These are phyloP conservation scores for Incumbomyces delicatus DNA, from an alignment of 2,329 filamentous ascomycete species.

Conservation along the genomic window DNA sequence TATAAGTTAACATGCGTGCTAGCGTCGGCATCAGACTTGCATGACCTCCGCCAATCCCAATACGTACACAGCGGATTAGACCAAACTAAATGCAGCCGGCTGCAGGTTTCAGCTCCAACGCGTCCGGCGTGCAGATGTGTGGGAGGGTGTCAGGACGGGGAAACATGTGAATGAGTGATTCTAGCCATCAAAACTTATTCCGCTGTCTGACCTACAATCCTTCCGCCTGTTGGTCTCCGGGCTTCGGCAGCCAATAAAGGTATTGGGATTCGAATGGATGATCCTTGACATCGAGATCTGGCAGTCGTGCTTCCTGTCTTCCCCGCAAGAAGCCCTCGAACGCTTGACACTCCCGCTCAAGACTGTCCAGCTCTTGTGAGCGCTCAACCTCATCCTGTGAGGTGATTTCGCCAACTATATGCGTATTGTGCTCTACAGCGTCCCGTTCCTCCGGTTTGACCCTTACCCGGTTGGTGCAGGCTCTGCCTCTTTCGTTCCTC, in stretches of 20 bases:
- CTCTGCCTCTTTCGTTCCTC: constrained; percentile 1
- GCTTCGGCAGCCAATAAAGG: constrained; percentile 1
- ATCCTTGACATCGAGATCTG: constrained; percentile 3
- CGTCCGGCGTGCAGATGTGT: background rate
- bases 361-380: background rate
- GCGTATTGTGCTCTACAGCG: background rate
- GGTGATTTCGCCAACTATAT: too few relatives aligned
- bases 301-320: background rate
- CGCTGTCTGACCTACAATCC: too few relatives aligned
- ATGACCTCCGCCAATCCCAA: constrained; percentile 1
- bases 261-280: constrained; percentile 3
- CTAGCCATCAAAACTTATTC: too few relatives aligned
- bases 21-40: background rate
- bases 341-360: background rate
- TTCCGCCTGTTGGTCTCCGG: background rate
- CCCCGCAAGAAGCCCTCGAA: background rate
- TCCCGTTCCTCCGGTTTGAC: background rate
- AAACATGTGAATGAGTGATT: background rate
- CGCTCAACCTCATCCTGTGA: background rate
- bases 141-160: too few relatives aligned
- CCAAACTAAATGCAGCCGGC: background rate
- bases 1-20: background rate
- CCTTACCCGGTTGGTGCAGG: constrained; percentile 2
- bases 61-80: background rate
- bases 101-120: constrained; percentile 6